A percentile compares a stretch with the other conserved stretches of the same genome.
Conservation (phyloP, 192 early-diverging fungal genomes). For the Diversispora epigaea region DNA sequence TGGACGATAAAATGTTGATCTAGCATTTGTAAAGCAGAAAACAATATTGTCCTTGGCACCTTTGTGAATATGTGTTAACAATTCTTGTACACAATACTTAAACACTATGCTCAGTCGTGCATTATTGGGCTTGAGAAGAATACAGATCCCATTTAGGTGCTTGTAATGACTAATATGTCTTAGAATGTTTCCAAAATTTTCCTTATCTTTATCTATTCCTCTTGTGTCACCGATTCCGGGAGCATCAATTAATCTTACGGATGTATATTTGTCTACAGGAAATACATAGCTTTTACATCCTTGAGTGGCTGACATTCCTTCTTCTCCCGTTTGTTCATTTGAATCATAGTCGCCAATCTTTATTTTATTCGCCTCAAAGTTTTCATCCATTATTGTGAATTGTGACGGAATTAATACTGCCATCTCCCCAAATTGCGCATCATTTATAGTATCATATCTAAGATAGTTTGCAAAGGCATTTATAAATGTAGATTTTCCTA, state of each 20-base stretch:
- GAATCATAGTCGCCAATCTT: conserved; percentile 26
- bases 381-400: conserved; percentile 3
- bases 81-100: conserved; percentile 36
- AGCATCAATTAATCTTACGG: conserved; percentile 36
- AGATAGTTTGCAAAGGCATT: no score
- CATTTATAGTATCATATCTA: no score
- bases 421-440: no score
- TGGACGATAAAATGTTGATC: conserved; percentile 34
- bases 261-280: conserved; percentile 9
- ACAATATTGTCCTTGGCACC: conserved; percentile 36
- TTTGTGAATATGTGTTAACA: conserved; percentile 34
- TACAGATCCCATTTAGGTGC: conserved; percentile 32
- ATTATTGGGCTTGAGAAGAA: conserved; percentile 31
- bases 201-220: conserved; percentile 32
- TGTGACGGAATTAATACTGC: no score
- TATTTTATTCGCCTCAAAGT: conserved; percentile 20
- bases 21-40: conserved; percentile 36
- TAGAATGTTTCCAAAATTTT: conserved; percentile 35
- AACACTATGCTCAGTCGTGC: conserved; percentile 20
- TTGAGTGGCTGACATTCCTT: conserved; percentile 31
- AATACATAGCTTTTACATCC: conserved; percentile 33
- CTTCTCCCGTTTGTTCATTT: conserved; percentile 24
- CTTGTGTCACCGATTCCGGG: conserved; percentile 37
- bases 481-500: no score
- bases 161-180: conserved; percentile 28